Percentiles rank a stretch among this genome's conserved stretches.
Evolutionary conservation across 202 grass and related monocot genomes (phyloP).

Genomic region (Setaria viridis): DNA sequence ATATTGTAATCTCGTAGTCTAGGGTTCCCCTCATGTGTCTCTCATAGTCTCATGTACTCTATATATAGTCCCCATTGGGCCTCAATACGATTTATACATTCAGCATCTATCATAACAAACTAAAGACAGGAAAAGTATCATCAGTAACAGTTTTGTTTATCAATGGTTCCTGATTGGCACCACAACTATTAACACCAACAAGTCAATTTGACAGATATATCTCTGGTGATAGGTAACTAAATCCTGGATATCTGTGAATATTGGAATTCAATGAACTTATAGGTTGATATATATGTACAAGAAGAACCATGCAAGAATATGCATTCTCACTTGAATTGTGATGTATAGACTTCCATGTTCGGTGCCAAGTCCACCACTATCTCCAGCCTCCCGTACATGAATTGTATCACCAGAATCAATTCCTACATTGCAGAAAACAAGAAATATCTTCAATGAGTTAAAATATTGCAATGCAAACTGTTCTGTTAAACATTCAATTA

Average conservation of each 20-base stretch:
- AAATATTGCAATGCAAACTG: slow-evolving; percentile 18
- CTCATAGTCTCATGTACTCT: no score
- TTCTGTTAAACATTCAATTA: background rate
- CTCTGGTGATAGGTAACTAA: slow-evolving; percentile 16
- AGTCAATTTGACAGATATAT: slow-evolving; percentile 6
- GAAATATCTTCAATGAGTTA: slow-evolving; percentile 27
- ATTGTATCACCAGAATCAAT: slow-evolving; percentile 89
- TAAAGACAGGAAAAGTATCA: background rate
- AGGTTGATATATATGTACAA: slow-evolving; percentile 4
- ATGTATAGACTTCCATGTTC: slow-evolving; percentile 85
- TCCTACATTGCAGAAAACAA: slow-evolving; percentile 64
- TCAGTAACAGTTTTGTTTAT: background rate
- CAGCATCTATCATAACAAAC: no score
- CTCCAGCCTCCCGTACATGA: slow-evolving; percentile 71
- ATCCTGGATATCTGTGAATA: background rate
- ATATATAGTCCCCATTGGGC: no score
- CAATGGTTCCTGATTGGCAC: background rate
- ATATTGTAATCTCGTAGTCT: no score
- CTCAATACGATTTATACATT: no score
- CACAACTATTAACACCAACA: slow-evolving; percentile 1
- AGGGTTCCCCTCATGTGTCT: no score
- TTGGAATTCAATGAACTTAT: slow-evolving; percentile 14
- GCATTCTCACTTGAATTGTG: slow-evolving; percentile 72
- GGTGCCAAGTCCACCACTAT: slow-evolving; percentile 71
- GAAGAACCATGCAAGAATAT: slow-evolving; percentile 12